Evolutionary conservation across 768 basidiomycete genomes (phyloP), one percentile per base, ranked within the genome.

Genomic region (Suillus americanus): DNA sequence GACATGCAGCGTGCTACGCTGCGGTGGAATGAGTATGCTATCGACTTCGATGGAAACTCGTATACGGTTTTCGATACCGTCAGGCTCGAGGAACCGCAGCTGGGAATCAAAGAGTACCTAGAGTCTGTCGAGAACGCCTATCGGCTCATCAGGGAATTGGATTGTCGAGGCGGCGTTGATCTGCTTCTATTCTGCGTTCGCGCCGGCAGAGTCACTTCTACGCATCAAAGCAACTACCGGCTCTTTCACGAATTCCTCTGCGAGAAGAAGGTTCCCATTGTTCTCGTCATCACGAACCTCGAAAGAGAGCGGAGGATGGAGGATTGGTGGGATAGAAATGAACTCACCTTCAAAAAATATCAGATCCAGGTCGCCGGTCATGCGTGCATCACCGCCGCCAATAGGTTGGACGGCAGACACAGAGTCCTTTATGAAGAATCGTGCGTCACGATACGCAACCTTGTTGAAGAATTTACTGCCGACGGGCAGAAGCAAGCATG

Each of bases 141-240:
- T 57, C 48, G 63, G 13, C 79, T 84, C 40, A 68, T 84, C 65
- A 46, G 57, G 13, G 67, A 46, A 10, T 72, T 83, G 12, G 37
- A 64, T 35, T 53, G 46, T 2, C 62, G 63, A 40, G 78, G 72
- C 16, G 82, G 83, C 35, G 70, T 84, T 40, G 78, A 74, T 62
- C 79, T 84, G 16, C 74, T 83, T 5, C 63, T 83, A 3, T 83
- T 77, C 61, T 77, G 78, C 66, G 75, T 82, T 73, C 77, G 78
- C 4, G 79, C 74, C 0, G 76, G 79, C 3, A 70, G 78, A 62
- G 75, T 82, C 70, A 78, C 73, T 40, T 72, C 76, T 20, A 71
- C 76, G 0, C 69, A 73, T 50, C 72, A 75, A 57, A 73, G 75
- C 66, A 83, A 81, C 63, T 83, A 80, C 66, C 64, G 69, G 37